These are phyloP conservation scores for Gossypium laxum DNA, from an alignment of 441 rosid genomes.

Conservation along the genomic window DNA sequence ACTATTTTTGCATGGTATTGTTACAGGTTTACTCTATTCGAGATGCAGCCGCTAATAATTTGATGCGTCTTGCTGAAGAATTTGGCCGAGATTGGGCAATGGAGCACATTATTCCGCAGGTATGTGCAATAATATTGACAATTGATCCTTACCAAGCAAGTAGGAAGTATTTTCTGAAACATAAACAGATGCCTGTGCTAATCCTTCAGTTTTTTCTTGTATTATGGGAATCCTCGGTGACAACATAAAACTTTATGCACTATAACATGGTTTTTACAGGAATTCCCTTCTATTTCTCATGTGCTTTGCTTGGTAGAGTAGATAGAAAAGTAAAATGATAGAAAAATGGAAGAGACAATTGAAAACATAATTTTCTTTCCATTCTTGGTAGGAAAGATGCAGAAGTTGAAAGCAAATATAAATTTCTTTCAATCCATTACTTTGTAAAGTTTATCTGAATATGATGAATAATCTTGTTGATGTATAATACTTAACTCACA, in stretches of 20 bases:
- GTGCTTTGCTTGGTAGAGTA: neutral
- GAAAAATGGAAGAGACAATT: neutral
- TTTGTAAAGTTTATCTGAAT: neutral
- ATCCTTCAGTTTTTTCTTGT: neutral
- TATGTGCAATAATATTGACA: conserved; percentile 13
- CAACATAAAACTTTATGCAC: neutral
- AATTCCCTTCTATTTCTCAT: neutral
- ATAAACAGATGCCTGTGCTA: neutral
- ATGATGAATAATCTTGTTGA: neutral
- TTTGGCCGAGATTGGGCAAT: conserved; percentile 94
- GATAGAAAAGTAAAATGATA: neutral
- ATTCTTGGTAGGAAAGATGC: neutral
- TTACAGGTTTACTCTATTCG: conserved; percentile 78
- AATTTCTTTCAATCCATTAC: neutral
- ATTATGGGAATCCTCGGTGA: neutral
- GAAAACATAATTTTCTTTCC: neutral
- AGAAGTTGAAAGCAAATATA: neutral
- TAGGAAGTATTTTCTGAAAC: neutral
- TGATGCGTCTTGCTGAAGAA: conserved; percentile 88
- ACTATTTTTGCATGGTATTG: conserved; percentile 10
- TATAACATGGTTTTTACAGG: neutral
- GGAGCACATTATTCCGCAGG: conserved; percentile 58
- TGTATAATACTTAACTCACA: neutral
- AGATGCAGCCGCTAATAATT: conserved; percentile 86
- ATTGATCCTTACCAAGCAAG: neutral